These are phyloP conservation scores for Saturnispora ahearnii DNA, from an alignment of 805 yeast genomes.

Conservation along the genomic window DNA sequence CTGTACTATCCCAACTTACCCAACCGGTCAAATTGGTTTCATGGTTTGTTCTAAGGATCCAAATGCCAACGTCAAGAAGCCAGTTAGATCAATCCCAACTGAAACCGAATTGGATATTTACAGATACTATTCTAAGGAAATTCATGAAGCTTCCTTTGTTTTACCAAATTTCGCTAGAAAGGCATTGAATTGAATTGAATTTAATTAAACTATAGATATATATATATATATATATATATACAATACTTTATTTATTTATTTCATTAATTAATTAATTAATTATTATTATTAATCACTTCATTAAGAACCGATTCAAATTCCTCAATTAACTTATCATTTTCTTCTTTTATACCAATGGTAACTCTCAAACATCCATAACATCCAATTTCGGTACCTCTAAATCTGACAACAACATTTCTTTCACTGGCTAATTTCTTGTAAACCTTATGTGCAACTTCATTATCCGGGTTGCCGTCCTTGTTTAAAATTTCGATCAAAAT, in stretches of 20 bases:
- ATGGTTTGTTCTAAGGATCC: slow-evolving; percentile 87
- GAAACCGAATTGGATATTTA: slow-evolving; percentile 56
- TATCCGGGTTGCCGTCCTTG: slow-evolving; percentile 53
- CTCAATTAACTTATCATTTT: slow-evolving; percentile 50
- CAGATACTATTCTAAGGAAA: slow-evolving; percentile 74
- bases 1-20: slow-evolving; percentile 92
- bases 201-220: too few species aligned
- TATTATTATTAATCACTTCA: slow-evolving; percentile 5
- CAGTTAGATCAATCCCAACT: slow-evolving; percentile 54
- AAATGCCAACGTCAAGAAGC: slow-evolving; percentile 52
- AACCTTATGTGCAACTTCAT: slow-evolving; percentile 53
- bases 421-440: slow-evolving; percentile 65
- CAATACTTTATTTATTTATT: neutral
- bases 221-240: too few species aligned
- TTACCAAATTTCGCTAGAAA: slow-evolving; percentile 84
- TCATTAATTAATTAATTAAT: neutral
- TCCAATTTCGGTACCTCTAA: slow-evolving; percentile 83
- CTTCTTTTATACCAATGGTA: slow-evolving; percentile 76
- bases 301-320: slow-evolving; percentile 19
- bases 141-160: slow-evolving; percentile 84
- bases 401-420: slow-evolving; percentile 77
- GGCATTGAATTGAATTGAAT: slow-evolving; percentile 18
- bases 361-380: slow-evolving; percentile 83
- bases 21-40: slow-evolving; percentile 96
- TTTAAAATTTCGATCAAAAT: slow-evolving; percentile 64